Evolutionary conservation across 2,329 filamentous ascomycete species (phyloP), one percentile per base, ranked within the genome.

Genomic region (Penicillium aurantiogriseum): DNA sequence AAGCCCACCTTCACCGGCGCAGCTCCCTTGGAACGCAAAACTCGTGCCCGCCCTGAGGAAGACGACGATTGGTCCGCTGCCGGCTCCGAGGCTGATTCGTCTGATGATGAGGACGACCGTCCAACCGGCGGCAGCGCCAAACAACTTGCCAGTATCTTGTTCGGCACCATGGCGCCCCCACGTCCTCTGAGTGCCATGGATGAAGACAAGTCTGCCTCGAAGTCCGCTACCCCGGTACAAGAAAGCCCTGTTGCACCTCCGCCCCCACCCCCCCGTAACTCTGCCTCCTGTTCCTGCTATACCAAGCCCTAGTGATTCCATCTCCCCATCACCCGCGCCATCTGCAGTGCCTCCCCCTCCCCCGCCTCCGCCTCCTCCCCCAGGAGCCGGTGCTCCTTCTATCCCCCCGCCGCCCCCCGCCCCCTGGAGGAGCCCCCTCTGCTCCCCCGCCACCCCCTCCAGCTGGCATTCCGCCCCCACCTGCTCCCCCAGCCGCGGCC

Each of bases 131-230:
- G 89, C 58, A 91, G 86, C 65, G 94, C 94, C 48, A 94, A 95
- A 59, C 91, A 96, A 67, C 85, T 99, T 38, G 94, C 94, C 17
- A 96, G 91, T 7, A 94, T 97, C 59, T 83, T 99, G 21, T 99
- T 99, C 72, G 93, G 94, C 58, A 96, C 92, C 51, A 97, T 99
- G 92, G 93, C 85, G 10, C 93, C 94, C 39, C 93, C 94, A 15
- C 87, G 93, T 51, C 92, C 93, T 31, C 77, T 97, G 44, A 95
- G 91, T 21, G 89, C 91, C 7, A 86, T 90, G 73, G 91, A 90
- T 54, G 65, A 67, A 43, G 87, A 89, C 63, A 89, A 90, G 66
- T 80, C 77, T 56, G 74, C 80, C 39, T 76, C 77, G 27, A 80
- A 79, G 48, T 71, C 76, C 56, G 74, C 71, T 56, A 78, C 77